phyloP scores from a whole-genome alignment of 2,329 filamentous ascomycete genomes.

The Claviceps pazoutovae region DNA sequence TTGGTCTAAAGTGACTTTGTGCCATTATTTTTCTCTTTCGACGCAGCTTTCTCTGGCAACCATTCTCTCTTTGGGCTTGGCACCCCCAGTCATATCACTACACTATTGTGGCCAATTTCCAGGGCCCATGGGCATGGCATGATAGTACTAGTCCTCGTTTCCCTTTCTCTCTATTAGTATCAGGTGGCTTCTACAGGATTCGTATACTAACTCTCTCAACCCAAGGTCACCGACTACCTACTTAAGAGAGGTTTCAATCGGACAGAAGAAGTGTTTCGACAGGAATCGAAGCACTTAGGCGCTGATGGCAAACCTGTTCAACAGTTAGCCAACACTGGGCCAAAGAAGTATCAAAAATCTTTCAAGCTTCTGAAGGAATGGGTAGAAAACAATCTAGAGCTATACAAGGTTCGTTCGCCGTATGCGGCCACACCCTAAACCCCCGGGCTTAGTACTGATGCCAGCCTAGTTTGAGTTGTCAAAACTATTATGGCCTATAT shows the following conservation, averaged over 20 bases:
- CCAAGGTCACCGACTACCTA: slow-evolving; percentile 76
- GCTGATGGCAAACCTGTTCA: slow-evolving; percentile 66
- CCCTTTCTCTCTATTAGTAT: neutral
- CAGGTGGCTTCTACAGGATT: neutral
- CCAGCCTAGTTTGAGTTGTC: slow-evolving; percentile 59
- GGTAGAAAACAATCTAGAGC: slow-evolving; percentile 82
- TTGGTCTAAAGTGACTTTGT: neutral
- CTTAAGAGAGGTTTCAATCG: slow-evolving; percentile 88
- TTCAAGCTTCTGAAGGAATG: slow-evolving; percentile 64
- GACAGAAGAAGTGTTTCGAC: slow-evolving; percentile 83
- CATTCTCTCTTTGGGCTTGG: neutral
- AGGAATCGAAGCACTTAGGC: slow-evolving; percentile 76
- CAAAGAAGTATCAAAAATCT: slow-evolving; percentile 63
- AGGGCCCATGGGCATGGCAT: neutral
- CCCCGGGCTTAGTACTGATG: neutral
- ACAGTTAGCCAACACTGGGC: slow-evolving; percentile 53
- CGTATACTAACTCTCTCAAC: slow-evolving; percentile 6
- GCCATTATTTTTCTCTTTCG: slow-evolving; percentile 8
- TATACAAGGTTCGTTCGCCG: slow-evolving; percentile 60
- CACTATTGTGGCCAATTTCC: neutral
- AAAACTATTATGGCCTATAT: slow-evolving; percentile 82
- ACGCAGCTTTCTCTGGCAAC: neutral
- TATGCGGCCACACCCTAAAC: neutral
- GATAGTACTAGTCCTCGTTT: neutral
- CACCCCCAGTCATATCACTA: neutral